Base-by-base conservation (phyloP, 2,329 filamentous ascomycete species). In the Ophiostoma sp. region DNA sequence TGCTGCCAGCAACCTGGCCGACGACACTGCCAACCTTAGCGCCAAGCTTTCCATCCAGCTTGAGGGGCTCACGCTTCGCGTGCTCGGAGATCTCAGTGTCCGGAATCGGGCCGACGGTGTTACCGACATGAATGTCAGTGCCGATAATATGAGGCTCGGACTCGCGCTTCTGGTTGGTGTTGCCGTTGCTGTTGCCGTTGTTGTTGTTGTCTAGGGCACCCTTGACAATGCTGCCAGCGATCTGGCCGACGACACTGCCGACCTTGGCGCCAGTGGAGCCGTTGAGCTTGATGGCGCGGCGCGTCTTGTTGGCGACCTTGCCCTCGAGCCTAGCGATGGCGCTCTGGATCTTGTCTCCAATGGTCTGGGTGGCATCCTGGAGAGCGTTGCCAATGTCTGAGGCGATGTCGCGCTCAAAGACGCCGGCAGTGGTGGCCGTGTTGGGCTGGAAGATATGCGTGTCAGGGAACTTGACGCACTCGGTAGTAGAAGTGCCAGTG, bases 231-330 rank as follows among this genome's bases (percentile, higher is more conserved):
- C 27, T 55, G n/a, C 49, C 49, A 9, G 27, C 16, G 7, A 3
- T 9, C 7, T 6, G 11, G n/a, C 49, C 27, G 49, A 55, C 27
- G 18, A 7, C 49, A 55, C n/a, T 55, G 9, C 49, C 49, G 5
- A 36, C 49, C 8, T 47, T 16, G 44, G 9, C 18, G 49, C 18
- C 5, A 55, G 18, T 9, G 18, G 49, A 55, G 27, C 27, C 27
- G 27, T 55, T 18, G 18, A n/a, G 49, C 49, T 55, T 55, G 49
- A 18, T 18, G 49, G 49, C 49, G n/a, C 27, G 18, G 49, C 49
- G 18, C n/a, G 49, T 55, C 49, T 55, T 55, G 49, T 55, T 55
- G 49, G 49, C 16, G 18, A 55, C 27, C 49, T 55, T 55, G 49
- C 49, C 49, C 18, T 55, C 49, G 7, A 55, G 18, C 7, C 11